phyloP scores from a whole-genome alignment of 345 rosid species.

The Salix purpurea region DNA sequence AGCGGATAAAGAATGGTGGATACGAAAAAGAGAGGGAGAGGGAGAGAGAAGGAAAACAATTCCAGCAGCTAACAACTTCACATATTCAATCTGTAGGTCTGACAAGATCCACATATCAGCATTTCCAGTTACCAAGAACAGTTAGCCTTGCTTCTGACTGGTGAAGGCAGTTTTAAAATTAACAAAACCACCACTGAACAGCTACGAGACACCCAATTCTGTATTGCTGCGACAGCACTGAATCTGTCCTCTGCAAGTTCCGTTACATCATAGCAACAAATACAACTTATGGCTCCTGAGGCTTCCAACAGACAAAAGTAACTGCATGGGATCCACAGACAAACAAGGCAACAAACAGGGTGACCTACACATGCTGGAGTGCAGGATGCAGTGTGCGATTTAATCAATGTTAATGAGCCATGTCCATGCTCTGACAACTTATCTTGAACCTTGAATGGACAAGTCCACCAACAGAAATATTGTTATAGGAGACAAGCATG shows the following conservation, averaged over 20 bases:
- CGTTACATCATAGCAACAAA: constrained; percentile 12
- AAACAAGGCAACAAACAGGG: constrained; percentile 6
- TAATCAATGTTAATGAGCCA: constrained; percentile 1
- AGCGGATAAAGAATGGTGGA: background rate
- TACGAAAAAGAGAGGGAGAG: background rate
- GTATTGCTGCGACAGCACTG: constrained; percentile 15
- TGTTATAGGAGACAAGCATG: constrained; percentile 1
- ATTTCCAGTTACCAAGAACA: constrained; percentile 14
- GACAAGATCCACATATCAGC: constrained; percentile 6
- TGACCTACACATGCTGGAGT: background rate
- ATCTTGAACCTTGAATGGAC: constrained; percentile 8
- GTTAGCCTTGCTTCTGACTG: constrained; percentile 12
- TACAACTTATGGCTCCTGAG: constrained; percentile 17
- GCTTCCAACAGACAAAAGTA: constrained; percentile 10
- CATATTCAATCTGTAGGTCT: background rate
- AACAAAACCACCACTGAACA: constrained; percentile 13
- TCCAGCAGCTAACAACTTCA: constrained; percentile 1
- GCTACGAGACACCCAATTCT: constrained; percentile 19
- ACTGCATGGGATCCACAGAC: background rate
- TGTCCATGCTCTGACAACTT: constrained; percentile 3
- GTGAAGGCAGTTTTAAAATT: constrained; percentile 9
- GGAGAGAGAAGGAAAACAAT: background rate
- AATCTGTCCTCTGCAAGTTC: constrained; percentile 26
- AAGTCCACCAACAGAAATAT: constrained; percentile 12
- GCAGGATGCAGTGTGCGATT: background rate